Evolutionary conservation across 2,329 filamentous ascomycete genomes (phyloP).

Genomic region (Arthroderma sp.): DNA sequence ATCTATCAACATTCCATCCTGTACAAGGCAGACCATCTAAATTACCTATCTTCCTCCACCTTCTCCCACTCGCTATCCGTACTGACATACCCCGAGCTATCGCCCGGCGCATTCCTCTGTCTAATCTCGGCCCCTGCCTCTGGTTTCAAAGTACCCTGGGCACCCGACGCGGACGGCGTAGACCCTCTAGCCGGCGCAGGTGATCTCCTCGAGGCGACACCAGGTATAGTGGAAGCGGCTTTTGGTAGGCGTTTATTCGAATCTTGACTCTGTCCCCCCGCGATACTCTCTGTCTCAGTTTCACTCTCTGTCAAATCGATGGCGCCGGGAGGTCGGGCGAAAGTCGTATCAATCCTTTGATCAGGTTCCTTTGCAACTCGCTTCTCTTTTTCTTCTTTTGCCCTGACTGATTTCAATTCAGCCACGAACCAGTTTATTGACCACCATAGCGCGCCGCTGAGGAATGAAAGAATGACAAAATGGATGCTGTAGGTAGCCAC

Average conservation of each 20-base stretch:
- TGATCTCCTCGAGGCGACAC: conserved; percentile 3
- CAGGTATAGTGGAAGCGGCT: background rate
- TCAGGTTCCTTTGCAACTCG: conserved; percentile 21
- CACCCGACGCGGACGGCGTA: conserved; percentile 33
- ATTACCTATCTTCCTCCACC: conserved; percentile 51
- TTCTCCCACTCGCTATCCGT: conserved; percentile 98
- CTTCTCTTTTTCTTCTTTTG: conserved; percentile 32
- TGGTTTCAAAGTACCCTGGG: background rate
- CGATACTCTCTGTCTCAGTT: conserved; percentile 28
- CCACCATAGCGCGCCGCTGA: conserved; percentile 78
- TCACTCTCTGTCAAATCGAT: conserved; percentile 30
- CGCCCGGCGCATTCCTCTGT: conserved; percentile 29
- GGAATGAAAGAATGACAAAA: conserved; percentile 65
- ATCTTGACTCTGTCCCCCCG: conserved; percentile 7
- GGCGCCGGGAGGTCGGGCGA: conserved; percentile 17
- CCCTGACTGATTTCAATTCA: conserved; percentile 44
- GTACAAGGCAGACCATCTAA: no score
- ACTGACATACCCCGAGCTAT: conserved; percentile 47
- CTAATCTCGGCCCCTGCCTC: conserved; percentile 18
- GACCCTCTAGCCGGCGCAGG: conserved; percentile 1
- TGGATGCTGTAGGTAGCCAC: conserved; percentile 76
- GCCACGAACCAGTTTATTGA: conserved; percentile 93
- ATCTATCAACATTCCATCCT: no score
- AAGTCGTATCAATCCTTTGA: background rate
- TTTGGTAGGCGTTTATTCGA: background rate